These are phyloP conservation scores for Stentor coeruleus DNA, from an alignment of 73 alveolate species.

Conservation along the genomic window DNA sequence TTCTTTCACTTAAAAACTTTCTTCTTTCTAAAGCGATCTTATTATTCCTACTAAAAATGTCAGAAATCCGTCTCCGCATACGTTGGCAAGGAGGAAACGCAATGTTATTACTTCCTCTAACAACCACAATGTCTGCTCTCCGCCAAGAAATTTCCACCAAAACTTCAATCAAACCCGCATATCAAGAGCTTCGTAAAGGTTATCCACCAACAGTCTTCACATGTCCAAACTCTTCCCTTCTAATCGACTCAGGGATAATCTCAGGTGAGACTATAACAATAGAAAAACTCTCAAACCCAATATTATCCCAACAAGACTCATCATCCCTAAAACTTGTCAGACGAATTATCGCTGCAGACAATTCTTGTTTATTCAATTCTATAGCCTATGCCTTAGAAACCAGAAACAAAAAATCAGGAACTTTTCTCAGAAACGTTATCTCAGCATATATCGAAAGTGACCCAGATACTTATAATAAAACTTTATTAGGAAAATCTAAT, in stretches of 20 bases:
- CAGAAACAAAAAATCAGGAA: conserved; percentile 37
- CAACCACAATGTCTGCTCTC: neutral
- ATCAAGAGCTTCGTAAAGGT: neutral
- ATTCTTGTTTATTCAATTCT: conserved; percentile 83
- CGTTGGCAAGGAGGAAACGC: neutral
- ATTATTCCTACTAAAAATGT: neutral
- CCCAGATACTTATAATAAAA: conserved; percentile 57
- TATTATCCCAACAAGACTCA: neutral
- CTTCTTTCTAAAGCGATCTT: neutral
- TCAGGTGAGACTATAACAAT: neutral
- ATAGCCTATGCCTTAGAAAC: conserved; percentile 67
- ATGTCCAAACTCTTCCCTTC: neutral
- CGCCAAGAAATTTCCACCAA: neutral
- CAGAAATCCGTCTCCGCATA: neutral
- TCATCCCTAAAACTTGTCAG: conserved; percentile 32
- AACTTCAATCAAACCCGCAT: neutral
- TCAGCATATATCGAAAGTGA: conserved; percentile 47
- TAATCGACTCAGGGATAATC: neutral
- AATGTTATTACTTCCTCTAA: too few species aligned
- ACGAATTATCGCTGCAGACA: conserved; percentile 81
- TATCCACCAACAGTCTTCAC: neutral
- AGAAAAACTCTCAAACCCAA: neutral
- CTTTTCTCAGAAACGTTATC: conserved; percentile 55
- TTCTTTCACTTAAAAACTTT: neutral
- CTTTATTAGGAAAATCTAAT: conserved; percentile 48